Evolutionary conservation across 306 rosid genomes (phyloP), one percentile per base, ranked within the genome.

Genomic region (Canavalia ensiformis): DNA sequence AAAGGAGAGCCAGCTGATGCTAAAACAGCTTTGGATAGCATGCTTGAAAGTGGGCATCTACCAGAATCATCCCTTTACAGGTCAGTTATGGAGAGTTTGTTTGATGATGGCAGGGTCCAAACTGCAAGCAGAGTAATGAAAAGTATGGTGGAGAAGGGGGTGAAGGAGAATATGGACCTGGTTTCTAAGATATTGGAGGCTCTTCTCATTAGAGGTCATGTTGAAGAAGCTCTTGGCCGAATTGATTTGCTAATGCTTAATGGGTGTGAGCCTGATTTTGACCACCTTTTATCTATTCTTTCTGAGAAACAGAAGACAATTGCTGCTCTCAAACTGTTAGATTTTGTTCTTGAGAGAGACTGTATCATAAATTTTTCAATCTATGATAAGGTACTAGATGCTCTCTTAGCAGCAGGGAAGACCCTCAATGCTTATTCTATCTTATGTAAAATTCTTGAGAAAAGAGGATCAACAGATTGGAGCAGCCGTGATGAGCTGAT

Each of bases 121-220:
- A 91, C 98, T 33, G 97, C 99, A 8, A 93, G 98, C 92, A 85
- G 97, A 33, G 96, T 95, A 44, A 93, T 95, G 97, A 93, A 88
- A 75, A 83, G 84, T 81, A 95, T 93, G 99, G 80, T 95, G 74
- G 98, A 95, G 84, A 95, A 93, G 86, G 94, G 95, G 78, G 89
- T 90, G 87, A 87, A 74, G 69, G 98, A 90, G 83, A 90, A 95
- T 74, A 86, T 89, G 89, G 98, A 95, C 84, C 76, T 95, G 88
- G 93, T 90, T 87, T 87, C 90, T 1, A 89, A 91, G 89, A 80
- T 95, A 79, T 82, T 95, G 86, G 98, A 95, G 84, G 94, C 97
- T 75, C 97, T 95, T 49, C 84, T 95, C 80, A 70, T 88, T 81
- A 87, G 97, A 87, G 98, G 99, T 71, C 99, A 93, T 52, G 93